Base-by-base conservation (phyloP, 73 alveolate genomes). In the Paramecium sexaurelia region DNA sequence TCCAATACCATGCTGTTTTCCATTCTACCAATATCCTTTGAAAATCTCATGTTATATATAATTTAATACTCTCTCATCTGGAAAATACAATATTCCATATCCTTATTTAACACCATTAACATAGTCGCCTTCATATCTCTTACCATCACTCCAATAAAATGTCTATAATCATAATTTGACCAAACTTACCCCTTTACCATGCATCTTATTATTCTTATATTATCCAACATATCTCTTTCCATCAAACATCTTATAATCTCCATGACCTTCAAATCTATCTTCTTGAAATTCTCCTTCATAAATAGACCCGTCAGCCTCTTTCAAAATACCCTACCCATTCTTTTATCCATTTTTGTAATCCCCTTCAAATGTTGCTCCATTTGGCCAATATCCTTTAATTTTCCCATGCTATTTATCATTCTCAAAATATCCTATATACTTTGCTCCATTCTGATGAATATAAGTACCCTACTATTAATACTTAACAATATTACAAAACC, bases 21-120 rank as follows among this genome's bases (percentile, higher is more conserved):
- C 95, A 87, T 92, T 86, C 41, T 66, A 66, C 94, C 95, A 86
- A 24, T 40, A 84, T 36, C 95, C 95, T 91, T 91, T 85, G 45
- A 84, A 86, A 17, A 78, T 86, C 92, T 94, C 93, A 57, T 45
- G 43, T 55, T 75, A n/a, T 68, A 47, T 17, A 95, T 96, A 75
- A 95, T 93, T n/a, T 85, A 84, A 87, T 69, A 24, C 88, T 27
- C 93, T 87, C 40, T 97, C 98, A 92, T 95, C 98, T 57, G 95
- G 95, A 94, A 96, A 95, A 75, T 47, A 90, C 75, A 94, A 96
- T 43, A 56, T 84, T 13, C 98, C 98, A 82, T 92, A 87, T 26
- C 95, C 95, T 2, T 92, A 87, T 84, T 92, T 92, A 17, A 82
- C 87, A 85, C 87, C 95, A 92, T 92, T 84, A 56, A 82, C 87